These are phyloP conservation scores for Elsinoe fawcettii DNA, from an alignment of 2,329 filamentous ascomycete genomes.

Conservation along the genomic window DNA sequence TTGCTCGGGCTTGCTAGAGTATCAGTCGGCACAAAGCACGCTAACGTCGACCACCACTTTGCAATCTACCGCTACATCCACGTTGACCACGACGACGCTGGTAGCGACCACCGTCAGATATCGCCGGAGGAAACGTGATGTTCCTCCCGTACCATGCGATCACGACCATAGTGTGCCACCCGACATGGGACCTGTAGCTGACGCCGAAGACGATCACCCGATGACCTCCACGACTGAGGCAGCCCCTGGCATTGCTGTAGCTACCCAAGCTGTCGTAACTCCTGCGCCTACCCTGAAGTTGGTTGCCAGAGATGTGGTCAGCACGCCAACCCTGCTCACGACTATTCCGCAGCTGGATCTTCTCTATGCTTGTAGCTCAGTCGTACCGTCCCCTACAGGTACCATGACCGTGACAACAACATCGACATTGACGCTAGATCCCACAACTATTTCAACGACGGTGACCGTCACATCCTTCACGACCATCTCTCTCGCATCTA, in stretches of 20 bases:
- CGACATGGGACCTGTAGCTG: background rate
- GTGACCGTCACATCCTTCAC: conserved; percentile 7
- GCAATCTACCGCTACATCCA: conserved; percentile 6
- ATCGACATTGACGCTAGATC: conserved; percentile 4
- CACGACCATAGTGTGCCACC: background rate
- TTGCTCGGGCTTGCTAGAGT: conserved; percentile 9
- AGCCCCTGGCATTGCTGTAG: background rate
- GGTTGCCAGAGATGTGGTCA: background rate
- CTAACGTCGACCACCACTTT: background rate
- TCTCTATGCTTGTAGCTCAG: conserved; percentile 1
- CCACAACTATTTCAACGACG: background rate
- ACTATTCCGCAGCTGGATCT: background rate
- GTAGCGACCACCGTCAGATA: conserved; percentile 6
- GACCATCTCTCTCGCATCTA: conserved; percentile 12
- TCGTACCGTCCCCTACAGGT: background rate
- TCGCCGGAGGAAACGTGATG: conserved; percentile 13
- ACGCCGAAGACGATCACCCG: background rate
- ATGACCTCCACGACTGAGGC: background rate
- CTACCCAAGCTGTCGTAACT: background rate
- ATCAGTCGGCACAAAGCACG: conserved; percentile 7
- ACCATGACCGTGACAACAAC: background rate
- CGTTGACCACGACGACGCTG: background rate
- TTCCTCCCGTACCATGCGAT: conserved; percentile 13
- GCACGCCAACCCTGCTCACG: background rate
- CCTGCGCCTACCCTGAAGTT: background rate